Percentiles rank a stretch among this genome's conserved stretches.
These are phyloP conservation scores for Yamadazyma membranifaciens DNA, from an alignment of 1,139 yeast species.

Conservation along the genomic window DNA sequence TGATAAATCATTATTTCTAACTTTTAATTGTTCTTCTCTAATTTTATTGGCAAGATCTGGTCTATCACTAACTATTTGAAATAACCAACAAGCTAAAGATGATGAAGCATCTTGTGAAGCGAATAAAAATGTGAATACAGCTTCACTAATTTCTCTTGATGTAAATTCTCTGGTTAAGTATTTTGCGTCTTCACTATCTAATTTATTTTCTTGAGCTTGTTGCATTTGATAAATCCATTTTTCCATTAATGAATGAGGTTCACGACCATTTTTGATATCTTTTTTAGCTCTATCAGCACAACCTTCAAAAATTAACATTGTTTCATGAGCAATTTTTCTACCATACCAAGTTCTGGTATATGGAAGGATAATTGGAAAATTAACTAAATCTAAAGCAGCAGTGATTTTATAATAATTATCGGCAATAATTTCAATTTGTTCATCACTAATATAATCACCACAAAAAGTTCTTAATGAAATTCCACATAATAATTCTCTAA, in stretches of 20 bases:
- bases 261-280: slow-evolving; percentile 74
- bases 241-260: slow-evolving; percentile 88
- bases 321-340: slow-evolving; percentile 84
- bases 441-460: slow-evolving; percentile 91
- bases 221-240: slow-evolving; percentile 89
- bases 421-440: slow-evolving; percentile 80
- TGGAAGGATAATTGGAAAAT: slow-evolving; percentile 94
- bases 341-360: slow-evolving; percentile 99
- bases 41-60: slow-evolving; percentile 84
- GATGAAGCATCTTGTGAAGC: slow-evolving; percentile 99
- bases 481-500: slow-evolving; percentile 95
- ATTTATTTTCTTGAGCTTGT: slow-evolving; percentile 59
- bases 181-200: slow-evolving; percentile 48
- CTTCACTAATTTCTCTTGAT: slow-evolving; percentile 91
- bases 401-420: slow-evolving; percentile 91
- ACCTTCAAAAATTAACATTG: slow-evolving; percentile 84
- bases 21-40: slow-evolving; percentile 85
- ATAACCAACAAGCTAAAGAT: slow-evolving; percentile 97
- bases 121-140: slow-evolving; percentile 90
- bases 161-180: slow-evolving; percentile 77
- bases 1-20: slow-evolving; percentile 74
- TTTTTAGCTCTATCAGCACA: slow-evolving; percentile 88
- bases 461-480: slow-evolving; percentile 89
- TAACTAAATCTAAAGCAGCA: slow-evolving; percentile 93
- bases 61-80: slow-evolving; percentile 92